Conservation (phyloP, 116 monocot genomes). For the Phalaenopsis hybrid region DNA sequence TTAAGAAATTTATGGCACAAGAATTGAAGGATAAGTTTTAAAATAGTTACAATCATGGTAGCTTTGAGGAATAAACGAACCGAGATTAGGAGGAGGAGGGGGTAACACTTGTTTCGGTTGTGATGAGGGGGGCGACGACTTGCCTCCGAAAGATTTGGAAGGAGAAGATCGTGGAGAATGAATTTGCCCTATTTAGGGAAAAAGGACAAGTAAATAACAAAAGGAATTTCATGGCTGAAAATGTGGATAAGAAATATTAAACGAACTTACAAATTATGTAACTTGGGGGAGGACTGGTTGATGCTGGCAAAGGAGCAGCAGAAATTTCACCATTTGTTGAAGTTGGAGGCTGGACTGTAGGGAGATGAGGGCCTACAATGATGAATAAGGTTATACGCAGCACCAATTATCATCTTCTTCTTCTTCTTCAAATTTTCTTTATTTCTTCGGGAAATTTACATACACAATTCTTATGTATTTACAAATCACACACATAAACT, state of each 20-base stretch:
- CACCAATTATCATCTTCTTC: background rate
- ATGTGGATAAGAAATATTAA: background rate
- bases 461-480: too few species aligned
- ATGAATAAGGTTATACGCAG: background rate
- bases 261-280: conserved; percentile 20
- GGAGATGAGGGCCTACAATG: conserved; percentile 13
- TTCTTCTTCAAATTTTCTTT: background rate
- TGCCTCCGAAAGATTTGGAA: conserved; percentile 16
- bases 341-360: conserved; percentile 27
- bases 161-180: conserved; percentile 39
- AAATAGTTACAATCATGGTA: background rate
- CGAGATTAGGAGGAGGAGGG: conserved; percentile 74
- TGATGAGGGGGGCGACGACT: conserved; percentile 23
- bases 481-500: too few species aligned
- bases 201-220: conserved; percentile 2
- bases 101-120: conserved; percentile 36
- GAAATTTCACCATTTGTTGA: conserved; percentile 9
- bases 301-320: conserved; percentile 25
- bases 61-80: conserved; percentile 16
- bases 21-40: background rate
- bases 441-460: too few species aligned
- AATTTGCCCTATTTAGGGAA: conserved; percentile 26
- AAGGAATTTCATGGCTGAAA: conserved; percentile 1
- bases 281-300: conserved; percentile 14
- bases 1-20: background rate